Base-by-base conservation (phyloP, 148 eudicot species). In the Rhododendron ovatum region DNA sequence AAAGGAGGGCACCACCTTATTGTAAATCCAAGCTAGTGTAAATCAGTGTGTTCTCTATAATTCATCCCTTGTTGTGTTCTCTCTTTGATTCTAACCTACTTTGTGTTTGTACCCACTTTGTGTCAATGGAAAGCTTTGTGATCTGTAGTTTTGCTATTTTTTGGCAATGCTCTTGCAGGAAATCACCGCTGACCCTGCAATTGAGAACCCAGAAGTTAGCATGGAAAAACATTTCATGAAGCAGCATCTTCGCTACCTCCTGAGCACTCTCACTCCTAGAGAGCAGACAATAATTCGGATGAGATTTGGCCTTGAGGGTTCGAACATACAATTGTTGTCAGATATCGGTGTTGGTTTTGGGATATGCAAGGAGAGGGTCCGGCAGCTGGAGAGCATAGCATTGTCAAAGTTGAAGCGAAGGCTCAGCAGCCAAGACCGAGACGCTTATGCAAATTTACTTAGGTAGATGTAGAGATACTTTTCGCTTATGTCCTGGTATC, bases 361-460 rank as follows among this genome's bases (percentile, higher is more conserved):
- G 83, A 81, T 96, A 85, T 92, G 96, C 1, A 95, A 95, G 92
- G 99, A 96, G 88, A 93, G 98, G 86, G 91, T 95, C 78, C 84
- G 99, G 63, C 98, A 96, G 85, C 85, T 96, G 88, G 98, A 96
- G 88, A 93, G 90, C 85, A 92, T 94, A 86, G 98, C 99, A 51
- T 41, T 96, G 77, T 67, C 90, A 87, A 94, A 94, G 90, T 95
- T 96, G 82, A 94, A 90, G 92, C 96, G 92, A 86, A 89, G 86
- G 71, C 91, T 95, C 59, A 75, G 76, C 80, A 91, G 89, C 85
- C 94, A 96, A 85, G 99, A 96, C 18, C 90, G 91, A 15, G 86
- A 75, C 48, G 93, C 93, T 4, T 96, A 96, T 90, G 85, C 91
- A 86, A 92, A 92, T 82, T 85, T 96, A 87, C 94, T 96, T 85